Evolutionary conservation across 805 yeast species (phyloP).

Genomic region (Nakazawaea ernobii): DNA sequence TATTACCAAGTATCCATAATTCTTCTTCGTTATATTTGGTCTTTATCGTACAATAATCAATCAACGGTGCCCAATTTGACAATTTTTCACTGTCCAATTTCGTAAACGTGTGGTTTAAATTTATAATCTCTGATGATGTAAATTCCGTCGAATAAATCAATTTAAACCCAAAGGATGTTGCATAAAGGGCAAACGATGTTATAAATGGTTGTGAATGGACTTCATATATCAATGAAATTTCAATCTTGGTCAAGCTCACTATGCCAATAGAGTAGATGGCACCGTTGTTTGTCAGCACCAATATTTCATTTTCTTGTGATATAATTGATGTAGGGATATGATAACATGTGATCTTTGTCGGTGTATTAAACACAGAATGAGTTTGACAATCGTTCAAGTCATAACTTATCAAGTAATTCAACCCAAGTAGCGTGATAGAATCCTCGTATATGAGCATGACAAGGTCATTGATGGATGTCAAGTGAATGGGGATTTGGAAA

Average conservation of each 20-base stretch:
- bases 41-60: neutral
- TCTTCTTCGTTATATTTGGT: conserved; percentile 1
- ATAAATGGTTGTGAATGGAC: neutral
- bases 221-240: neutral
- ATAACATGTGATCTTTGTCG: neutral
- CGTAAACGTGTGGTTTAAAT: neutral
- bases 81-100: neutral
- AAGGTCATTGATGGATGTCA: conserved; percentile 18
- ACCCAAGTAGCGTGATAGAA: conserved; percentile 1
- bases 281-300: neutral
- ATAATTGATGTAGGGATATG: neutral
- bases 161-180: neutral
- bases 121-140: neutral
- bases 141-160: neutral
- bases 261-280: conserved; percentile 1
- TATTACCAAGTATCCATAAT: conserved; percentile 5
- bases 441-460: conserved; percentile 19
- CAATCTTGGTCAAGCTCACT: neutral
- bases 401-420: conserved; percentile 5
- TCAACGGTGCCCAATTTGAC: conserved; percentile 7
- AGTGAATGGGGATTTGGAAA: conserved; percentile 22
- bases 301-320: neutral
- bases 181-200: neutral
- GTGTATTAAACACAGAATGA: neutral
- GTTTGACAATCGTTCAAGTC: neutral